Percentiles rank a stretch among this genome's conserved stretches.
Evolutionary conservation across 495 filamentous ascomycete species (phyloP).

Genomic region (Aspergillus avenaceus): DNA sequence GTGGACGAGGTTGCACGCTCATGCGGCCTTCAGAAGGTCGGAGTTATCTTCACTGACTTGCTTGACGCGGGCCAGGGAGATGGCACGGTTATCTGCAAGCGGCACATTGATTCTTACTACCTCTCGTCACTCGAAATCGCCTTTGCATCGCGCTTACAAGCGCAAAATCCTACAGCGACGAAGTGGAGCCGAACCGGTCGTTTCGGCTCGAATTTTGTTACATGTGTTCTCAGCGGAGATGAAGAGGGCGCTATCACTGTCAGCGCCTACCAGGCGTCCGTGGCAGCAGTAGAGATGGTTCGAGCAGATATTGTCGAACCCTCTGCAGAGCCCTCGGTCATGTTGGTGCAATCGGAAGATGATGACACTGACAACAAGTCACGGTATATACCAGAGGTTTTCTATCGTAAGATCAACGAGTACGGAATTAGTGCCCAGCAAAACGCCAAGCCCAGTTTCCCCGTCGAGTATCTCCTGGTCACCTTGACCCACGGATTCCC

Average conservation of each 20-base stretch:
- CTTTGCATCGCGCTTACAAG: constrained; percentile 84
- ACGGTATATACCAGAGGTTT: constrained; percentile 95
- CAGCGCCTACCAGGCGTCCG: constrained; percentile 90
- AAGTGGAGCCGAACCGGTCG: constrained; percentile 96
- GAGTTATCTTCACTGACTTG: constrained; percentile 94
- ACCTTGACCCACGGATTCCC: constrained; percentile 97
- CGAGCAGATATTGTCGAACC: constrained; percentile 92
- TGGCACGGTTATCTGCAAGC: constrained; percentile 86
- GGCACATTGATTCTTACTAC: constrained; percentile 92
- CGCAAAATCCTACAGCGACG: constrained; percentile 79
- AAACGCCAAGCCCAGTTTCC: constrained; percentile 94
- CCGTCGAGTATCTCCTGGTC: constrained; percentile 92
- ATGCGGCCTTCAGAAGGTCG: constrained; percentile 86
- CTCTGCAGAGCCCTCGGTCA: constrained; percentile 84
- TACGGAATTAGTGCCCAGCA: constrained; percentile 95
- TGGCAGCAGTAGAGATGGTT: constrained; percentile 95
- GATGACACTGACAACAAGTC: constrained; percentile 64
- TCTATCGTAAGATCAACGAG: constrained; percentile 93
- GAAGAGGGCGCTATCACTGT: constrained; percentile 84
- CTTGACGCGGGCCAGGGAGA: constrained; percentile 75
- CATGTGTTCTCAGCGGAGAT: constrained; percentile 89
- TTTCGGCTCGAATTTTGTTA: constrained; percentile 97
- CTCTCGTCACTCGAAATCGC: constrained; percentile 88
- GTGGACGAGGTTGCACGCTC: constrained; percentile 75
- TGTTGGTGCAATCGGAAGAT: constrained; percentile 93